Conservation (phyloP, 164 flowering plant genomes). For the Piper betle region DNA sequence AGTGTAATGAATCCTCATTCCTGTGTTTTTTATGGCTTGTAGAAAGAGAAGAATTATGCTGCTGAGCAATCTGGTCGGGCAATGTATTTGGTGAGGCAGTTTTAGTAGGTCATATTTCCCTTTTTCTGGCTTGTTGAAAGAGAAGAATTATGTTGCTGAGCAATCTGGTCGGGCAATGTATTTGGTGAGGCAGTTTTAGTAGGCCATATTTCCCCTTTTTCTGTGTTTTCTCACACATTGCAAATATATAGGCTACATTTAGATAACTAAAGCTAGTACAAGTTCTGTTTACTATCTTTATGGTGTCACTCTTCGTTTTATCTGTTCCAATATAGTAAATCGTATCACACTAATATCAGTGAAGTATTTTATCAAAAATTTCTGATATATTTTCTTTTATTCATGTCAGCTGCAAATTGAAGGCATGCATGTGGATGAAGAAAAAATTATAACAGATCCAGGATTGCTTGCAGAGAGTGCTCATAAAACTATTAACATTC, state of each 20-base stretch:
- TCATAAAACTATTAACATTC: not conserved
- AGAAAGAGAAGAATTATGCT: constrained; percentile 83
- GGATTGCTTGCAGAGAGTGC: constrained; percentile 56
- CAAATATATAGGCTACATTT: not conserved
- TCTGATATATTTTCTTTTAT: constrained; percentile 1
- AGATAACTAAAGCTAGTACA: not conserved
- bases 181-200: constrained; percentile 33
- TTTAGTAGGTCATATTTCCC: not conserved
- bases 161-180: constrained; percentile 92
- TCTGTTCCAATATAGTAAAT: not conserved
- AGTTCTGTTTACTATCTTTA: not conserved
- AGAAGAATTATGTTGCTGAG: constrained; percentile 80
- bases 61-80: constrained; percentile 93
- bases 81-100: constrained; percentile 52
- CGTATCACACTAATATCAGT: not conserved
- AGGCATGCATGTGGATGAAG: constrained; percentile 70
- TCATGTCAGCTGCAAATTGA: constrained; percentile 49
- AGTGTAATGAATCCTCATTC: not conserved
- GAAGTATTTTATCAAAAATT: not conserved
- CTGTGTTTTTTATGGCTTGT: not conserved
- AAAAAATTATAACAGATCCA: constrained; percentile 64
- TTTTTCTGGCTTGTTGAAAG: constrained; percentile 32
- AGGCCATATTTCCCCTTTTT: not conserved
- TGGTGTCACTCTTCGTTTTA: not conserved
- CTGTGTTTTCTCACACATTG: not conserved